phyloP scores from a whole-genome alignment of 768 basidiomycete genomes.

The Mycena filopes region DNA sequence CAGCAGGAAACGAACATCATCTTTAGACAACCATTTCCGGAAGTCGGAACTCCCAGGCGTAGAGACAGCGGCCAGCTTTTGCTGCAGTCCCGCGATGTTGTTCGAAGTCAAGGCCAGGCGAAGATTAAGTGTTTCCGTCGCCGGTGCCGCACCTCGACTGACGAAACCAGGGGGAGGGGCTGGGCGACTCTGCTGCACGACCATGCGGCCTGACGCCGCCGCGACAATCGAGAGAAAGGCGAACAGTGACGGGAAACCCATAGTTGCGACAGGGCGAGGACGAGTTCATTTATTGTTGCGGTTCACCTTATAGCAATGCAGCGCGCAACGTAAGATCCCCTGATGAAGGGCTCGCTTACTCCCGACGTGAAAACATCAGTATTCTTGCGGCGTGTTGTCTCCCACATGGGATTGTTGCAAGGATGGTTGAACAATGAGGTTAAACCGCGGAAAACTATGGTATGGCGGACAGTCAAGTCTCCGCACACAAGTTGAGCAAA shows the following conservation, averaged over 20 bases:
- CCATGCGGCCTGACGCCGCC: slow-evolving; percentile 17
- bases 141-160: slow-evolving; percentile 18
- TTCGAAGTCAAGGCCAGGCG: slow-evolving; percentile 21
- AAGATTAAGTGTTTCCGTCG: slow-evolving; percentile 11
- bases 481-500: too few relatives aligned
- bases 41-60: slow-evolving; percentile 24
- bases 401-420: too few relatives aligned
- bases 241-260: slow-evolving; percentile 16
- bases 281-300: too few relatives aligned
- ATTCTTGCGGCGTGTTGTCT: too few relatives aligned
- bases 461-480: too few relatives aligned
- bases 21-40: slow-evolving; percentile 24
- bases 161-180: slow-evolving; percentile 18
- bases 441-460: too few relatives aligned
- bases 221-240: slow-evolving; percentile 19
- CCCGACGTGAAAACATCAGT: too few relatives aligned
- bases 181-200: slow-evolving; percentile 18
- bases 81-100: slow-evolving; percentile 18
- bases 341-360: too few relatives aligned
- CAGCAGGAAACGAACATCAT: slow-evolving; percentile 16
- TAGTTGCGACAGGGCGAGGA: too few relatives aligned
- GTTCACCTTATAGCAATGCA: too few relatives aligned
- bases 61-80: slow-evolving; percentile 14
- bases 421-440: too few relatives aligned
- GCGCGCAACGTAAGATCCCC: too few relatives aligned